Evolutionary conservation across 768 basidiomycete genomes (phyloP), one percentile per base, ranked within the genome.

Genomic region (Kwoniella sp.): DNA sequence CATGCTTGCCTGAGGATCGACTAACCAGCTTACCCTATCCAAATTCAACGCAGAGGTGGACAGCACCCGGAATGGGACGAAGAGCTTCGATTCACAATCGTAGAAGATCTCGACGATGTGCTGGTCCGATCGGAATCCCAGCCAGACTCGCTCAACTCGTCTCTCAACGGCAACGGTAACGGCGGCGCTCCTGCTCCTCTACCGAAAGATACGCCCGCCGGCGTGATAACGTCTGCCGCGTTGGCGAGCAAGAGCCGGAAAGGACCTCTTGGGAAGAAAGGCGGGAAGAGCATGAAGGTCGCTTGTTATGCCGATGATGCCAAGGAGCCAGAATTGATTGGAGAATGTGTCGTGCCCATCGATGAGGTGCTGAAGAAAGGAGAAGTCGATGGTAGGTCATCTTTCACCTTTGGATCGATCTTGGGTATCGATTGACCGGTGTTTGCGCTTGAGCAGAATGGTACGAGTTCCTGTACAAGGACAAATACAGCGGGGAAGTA

Each of bases 61-160:
- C 94, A 97, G 76, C 90, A 91, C 80, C 94, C 94, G 1, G 86
- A 88, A 65, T 97, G 93, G 92, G 93, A 96, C 76, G 87, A 87
- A 34, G 93, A 96, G 79, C 79, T 94, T 58, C 86, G 92, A 48
- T 98, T 93, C 78, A 85, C 88, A 4, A 84, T 97, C 53, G 78
- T 85, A 70, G 87, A 86, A 72, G 85, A 86, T 31, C 38, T 74
- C 1, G 81, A 79, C 41, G 81, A 82, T 52, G 68, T 75, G 11
- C 69, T 77, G 11, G 55, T 66, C 5, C 68, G 77, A 11, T 75
- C 73, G 22, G 72, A 75, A 23, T 76, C 73, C 11, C 57, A 63
- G 48, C 26, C 60, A 28, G 67, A 72, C 30, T 63, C 58, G 22
- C 47, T 67, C n/a, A 58, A 52, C 9, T 64, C 73, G 7, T 70